These are phyloP conservation scores for Pouteria glomerata DNA, from an alignment of 148 eudicot genomes.

Conservation along the genomic window DNA sequence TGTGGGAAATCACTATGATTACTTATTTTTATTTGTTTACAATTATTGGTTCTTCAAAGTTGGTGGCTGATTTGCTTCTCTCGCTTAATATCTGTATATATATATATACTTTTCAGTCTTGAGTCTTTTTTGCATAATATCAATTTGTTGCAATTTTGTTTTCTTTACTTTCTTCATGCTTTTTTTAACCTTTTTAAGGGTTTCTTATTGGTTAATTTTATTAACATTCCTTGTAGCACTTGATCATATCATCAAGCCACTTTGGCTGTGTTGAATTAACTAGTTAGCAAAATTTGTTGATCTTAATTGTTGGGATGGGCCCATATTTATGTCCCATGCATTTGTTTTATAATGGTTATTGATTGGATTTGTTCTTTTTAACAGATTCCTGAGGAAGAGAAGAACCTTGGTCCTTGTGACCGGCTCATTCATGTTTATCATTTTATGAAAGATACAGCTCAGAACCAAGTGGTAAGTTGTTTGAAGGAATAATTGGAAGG, in stretches of 20 bases:
- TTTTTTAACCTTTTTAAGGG: not conserved
- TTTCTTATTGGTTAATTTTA: not conserved
- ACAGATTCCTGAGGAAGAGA: constrained; percentile 97
- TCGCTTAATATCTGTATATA: no score
- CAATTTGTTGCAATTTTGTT: no score
- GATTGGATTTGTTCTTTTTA: not conserved
- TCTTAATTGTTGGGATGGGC: constrained; percentile 4
- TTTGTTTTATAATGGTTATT: no score
- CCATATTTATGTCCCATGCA: not conserved
- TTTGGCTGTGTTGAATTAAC: not conserved
- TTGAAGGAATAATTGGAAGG: not conserved
- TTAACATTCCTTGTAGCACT: not conserved
- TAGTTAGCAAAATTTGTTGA: not conserved
- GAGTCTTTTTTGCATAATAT: no score
- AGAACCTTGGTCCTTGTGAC: constrained; percentile 73
- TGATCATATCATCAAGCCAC: not conserved
- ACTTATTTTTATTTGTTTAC: not conserved
- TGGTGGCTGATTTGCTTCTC: not conserved
- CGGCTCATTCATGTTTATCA: constrained; percentile 94
- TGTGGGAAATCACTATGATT: not conserved
- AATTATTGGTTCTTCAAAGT: not conserved
- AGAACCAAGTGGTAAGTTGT: constrained; percentile 66
- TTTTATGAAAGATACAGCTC: constrained; percentile 81
- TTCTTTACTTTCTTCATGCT: not conserved
- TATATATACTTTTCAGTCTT: no score